Evolutionary conservation across 352 stramenopile species (phyloP), one percentile per base, ranked within the genome.

Genomic region (Globisporangium spiculum): DNA sequence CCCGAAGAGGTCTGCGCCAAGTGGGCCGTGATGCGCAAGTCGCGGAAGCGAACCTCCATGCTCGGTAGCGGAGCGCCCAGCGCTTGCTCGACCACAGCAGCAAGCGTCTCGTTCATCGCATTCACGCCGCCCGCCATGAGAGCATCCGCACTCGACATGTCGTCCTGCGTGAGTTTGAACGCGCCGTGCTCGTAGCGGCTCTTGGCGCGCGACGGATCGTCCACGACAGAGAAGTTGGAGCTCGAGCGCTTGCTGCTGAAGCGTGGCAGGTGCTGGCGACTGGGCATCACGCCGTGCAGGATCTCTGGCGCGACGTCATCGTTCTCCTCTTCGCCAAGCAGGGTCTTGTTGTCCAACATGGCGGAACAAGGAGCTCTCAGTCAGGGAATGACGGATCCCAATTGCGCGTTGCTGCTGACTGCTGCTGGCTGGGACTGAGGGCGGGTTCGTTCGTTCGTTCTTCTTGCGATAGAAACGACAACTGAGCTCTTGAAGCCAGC

Each of bases 91-190:
- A 86, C 59, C 5, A 77, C 79, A 3, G 71, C 62, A 1, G 79
- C 75, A 54, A 91, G 72, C 27, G 60, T 81, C 53, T 76, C 66
- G 62, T 90, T 73, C 82, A 90, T 88, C 16, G 76, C 72, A 26
- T 87, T 70, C 46, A 84, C 71, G 27, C 80, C 82, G 8, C 65
- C 66, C 1, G 73, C 78, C 57, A 90, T 64, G 38, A 90, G 60
- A 34, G 71, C 73, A 30, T 90, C 82, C 10, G 76, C 77, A 24
- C 68, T 88, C 1, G 73, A 72, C 12, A 86, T 27, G 14, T 77
- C 68, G 34, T 83, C 67, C 4, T 75, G 74, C 5, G 69, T 65
- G 20, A 81, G 60, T 24, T 56, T 69, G 4, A 38, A 22, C 1
- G 48, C 27, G 24, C 58, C 48, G 44, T 72, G 46, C 26, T 53